phyloP scores from a whole-genome alignment of 768 basidiomycete species.

The Zangia roseola region DNA sequence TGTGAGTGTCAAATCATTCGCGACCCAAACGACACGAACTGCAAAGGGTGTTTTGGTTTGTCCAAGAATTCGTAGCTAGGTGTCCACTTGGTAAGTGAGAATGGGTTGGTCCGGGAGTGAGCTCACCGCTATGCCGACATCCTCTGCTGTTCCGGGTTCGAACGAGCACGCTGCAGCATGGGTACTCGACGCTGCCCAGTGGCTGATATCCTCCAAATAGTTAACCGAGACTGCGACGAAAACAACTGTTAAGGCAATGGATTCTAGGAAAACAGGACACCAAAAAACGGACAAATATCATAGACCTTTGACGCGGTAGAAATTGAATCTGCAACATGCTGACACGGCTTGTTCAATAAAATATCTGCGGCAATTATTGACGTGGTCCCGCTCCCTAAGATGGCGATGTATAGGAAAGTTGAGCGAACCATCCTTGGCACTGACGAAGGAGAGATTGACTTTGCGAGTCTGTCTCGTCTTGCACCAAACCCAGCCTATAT shows the following conservation, averaged over 20 bases:
- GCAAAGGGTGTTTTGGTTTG: slow-evolving; percentile 36
- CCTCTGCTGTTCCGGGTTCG: slow-evolving; percentile 53
- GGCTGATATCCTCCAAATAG: slow-evolving; percentile 44
- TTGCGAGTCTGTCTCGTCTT: too few species aligned
- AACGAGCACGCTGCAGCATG: slow-evolving; percentile 52
- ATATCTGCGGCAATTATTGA: neutral
- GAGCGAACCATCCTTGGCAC: neutral
- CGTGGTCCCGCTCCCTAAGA: neutral
- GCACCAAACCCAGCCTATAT: too few species aligned
- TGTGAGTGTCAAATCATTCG: too few species aligned
- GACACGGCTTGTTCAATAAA: slow-evolving; percentile 25
- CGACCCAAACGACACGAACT: slow-evolving; percentile 9
- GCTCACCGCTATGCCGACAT: slow-evolving; percentile 48
- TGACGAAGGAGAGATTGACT: neutral
- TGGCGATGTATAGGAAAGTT: neutral
- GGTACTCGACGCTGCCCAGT: slow-evolving; percentile 53
- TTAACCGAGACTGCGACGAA: slow-evolving; percentile 10
- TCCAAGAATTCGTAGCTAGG: slow-evolving; percentile 35
- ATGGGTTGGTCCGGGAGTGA: neutral
- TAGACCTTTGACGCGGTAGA: slow-evolving; percentile 48
- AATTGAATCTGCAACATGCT: slow-evolving; percentile 35
- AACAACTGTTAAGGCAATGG: neutral
- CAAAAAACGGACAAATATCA: slow-evolving; percentile 35
- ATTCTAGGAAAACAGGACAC: neutral
- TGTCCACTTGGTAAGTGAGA: neutral